Evolutionary conservation across 2,329 filamentous ascomycete species (phyloP).

Genomic region (Arthrobotrys sphaeroides): DNA sequence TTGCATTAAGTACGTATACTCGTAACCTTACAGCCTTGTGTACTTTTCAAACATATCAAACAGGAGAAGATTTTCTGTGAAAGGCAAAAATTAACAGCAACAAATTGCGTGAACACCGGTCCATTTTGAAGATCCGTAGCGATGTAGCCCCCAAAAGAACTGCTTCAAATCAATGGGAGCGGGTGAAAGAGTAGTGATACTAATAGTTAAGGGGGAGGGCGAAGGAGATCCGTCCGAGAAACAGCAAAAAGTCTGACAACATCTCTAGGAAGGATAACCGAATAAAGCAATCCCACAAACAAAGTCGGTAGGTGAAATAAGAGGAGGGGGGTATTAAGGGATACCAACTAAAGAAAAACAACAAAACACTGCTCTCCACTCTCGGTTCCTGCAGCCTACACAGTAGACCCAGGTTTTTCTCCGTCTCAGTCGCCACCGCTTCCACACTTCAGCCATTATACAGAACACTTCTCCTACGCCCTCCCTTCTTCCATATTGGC

Average conservation of each 20-base stretch:
- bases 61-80: too few relatives aligned
- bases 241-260: background rate
- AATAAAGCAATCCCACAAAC: background rate
- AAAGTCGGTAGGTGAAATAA: background rate
- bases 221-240: background rate
- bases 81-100: too few relatives aligned
- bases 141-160: too few relatives aligned
- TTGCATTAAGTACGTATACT: too few relatives aligned
- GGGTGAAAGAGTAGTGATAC: background rate
- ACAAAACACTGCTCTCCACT: background rate
- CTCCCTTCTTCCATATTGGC: constrained; percentile 8
- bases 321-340: background rate
- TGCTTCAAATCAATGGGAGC: background rate
- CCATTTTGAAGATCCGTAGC: too few relatives aligned
- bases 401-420: background rate
- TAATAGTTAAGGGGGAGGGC: background rate
- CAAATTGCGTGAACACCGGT: too few relatives aligned
- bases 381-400: background rate
- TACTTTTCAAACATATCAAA: too few relatives aligned
- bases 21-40: too few relatives aligned
- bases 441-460: background rate
- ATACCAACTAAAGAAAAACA: background rate
- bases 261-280: background rate
- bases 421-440: too few relatives aligned
- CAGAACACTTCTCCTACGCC: background rate